Percentiles rank a stretch among this genome's conserved stretches.
phyloP scores from a whole-genome alignment of 1,284 basidiomycete species.

The Sporisorium exsertum region DNA sequence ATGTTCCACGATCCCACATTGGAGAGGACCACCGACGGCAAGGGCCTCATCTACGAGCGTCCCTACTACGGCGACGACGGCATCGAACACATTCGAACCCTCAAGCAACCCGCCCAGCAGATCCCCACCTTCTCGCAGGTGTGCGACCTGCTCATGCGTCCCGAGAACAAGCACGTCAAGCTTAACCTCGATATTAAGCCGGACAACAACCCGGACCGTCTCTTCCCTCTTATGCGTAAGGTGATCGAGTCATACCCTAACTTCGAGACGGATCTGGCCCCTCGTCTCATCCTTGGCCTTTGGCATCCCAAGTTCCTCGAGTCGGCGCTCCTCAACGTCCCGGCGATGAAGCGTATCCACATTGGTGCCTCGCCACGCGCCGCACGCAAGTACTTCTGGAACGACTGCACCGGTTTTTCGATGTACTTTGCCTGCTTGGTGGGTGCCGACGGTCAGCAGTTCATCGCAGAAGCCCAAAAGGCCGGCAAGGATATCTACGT shows the following conservation, averaged over 20 bases:
- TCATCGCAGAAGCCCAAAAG: conserved; percentile 80
- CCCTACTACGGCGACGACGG: conserved; percentile 73
- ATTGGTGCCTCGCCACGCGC: conserved; percentile 78
- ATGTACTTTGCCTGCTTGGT: conserved; percentile 83
- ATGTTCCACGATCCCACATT: conserved; percentile 92
- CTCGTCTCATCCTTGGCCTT: conserved; percentile 84
- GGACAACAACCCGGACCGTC: conserved; percentile 86
- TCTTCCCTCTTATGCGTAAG: conserved; percentile 86
- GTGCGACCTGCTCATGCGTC: conserved; percentile 65
- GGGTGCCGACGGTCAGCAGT: conserved; percentile 78
- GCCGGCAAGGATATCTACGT: conserved; percentile 88
- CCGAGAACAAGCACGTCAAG: conserved; percentile 65
- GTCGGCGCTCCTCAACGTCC: conserved; percentile 80
- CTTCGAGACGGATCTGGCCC: conserved; percentile 85
- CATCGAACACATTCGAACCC: conserved; percentile 85
- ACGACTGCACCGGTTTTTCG: conserved; percentile 87
- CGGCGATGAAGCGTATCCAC: conserved; percentile 85
- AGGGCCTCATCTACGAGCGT: conserved; percentile 72
- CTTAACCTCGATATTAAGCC: conserved; percentile 85
- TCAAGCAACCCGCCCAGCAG: conserved; percentile 77
- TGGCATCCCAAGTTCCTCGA: conserved; percentile 88
- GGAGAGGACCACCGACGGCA: conserved; percentile 74
- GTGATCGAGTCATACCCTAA: conserved; percentile 78
- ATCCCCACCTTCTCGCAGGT: conserved; percentile 67
- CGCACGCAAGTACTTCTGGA: conserved; percentile 90